Percentiles rank a stretch among this genome's conserved stretches.
These are phyloP conservation scores for Spizellomyces punctatus DNA, from an alignment of 192 early-diverging fungal genomes.

Conservation along the genomic window DNA sequence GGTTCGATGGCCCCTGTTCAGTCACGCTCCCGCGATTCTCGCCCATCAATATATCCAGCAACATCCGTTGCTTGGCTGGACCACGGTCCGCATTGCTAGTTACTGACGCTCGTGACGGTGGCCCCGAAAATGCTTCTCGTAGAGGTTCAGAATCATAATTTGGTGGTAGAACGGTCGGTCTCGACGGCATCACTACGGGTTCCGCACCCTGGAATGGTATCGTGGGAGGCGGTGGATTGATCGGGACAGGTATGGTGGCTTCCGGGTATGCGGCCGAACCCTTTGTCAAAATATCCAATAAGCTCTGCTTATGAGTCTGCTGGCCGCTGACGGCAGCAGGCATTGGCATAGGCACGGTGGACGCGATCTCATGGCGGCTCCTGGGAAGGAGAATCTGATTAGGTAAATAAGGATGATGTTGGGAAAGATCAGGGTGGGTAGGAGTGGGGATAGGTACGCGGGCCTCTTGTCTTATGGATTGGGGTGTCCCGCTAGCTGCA, in stretches of 20 bases:
- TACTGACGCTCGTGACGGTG: neutral
- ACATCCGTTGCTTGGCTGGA: slow-evolving; percentile 24
- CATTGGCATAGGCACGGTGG: neutral
- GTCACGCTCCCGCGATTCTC: neutral
- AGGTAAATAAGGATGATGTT: neutral
- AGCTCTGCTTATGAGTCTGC: slow-evolving; percentile 20
- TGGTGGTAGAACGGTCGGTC: neutral
- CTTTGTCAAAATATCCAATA: slow-evolving; percentile 30
- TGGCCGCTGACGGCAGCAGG: neutral
- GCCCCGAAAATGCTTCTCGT: neutral
- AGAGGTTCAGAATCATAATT: neutral
- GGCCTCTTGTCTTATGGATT: neutral
- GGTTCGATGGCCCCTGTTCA: neutral
- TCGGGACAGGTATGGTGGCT: slow-evolving; percentile 1
- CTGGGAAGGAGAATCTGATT: neutral
- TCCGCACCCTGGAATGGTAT: neutral
- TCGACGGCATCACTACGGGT: neutral
- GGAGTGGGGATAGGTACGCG: neutral
- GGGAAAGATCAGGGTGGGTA: neutral
- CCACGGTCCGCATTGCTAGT: neutral
- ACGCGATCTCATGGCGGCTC: neutral
- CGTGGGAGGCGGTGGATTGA: neutral
- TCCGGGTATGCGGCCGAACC: slow-evolving; percentile 1
- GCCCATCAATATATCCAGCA: slow-evolving; percentile 27
- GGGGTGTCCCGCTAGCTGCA: neutral